Base-by-base conservation (phyloP, 208 protist species). In the Cochliopodium minus region DNA sequence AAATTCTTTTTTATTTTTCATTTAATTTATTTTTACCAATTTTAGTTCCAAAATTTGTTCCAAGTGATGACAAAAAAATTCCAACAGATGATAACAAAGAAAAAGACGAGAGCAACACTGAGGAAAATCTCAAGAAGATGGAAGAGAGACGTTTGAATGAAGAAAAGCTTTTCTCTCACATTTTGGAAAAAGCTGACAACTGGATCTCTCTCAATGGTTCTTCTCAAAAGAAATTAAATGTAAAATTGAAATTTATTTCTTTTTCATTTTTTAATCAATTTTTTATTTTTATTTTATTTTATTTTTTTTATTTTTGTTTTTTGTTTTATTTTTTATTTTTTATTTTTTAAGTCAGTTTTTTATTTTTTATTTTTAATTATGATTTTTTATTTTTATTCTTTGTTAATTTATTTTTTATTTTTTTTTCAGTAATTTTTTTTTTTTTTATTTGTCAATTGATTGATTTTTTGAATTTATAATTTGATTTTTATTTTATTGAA, bases 161-260 rank as follows among this genome's bases (percentile, higher is more conserved):
- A n/a, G n/a, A n/a, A n/a, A n/a, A n/a, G n/a, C n/a, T 43, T 43
- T 43, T 43, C n/a, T 43, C n/a, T 43, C 34, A 35, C 17, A 57
- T 58, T 50, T 58, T 58, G 48, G 48, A 35, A 57, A 20, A 57
- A 35, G 48, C 20, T 58, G 20, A n/a, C 56, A 57, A 57, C n/a
- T 58, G 48, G 17, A 57, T 50, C 17, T 43, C 38, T 43, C 38
- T 43, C n/a, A n/a, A n/a, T 43, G 17, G 17, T 43, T 43, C n/a
- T 43, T 43, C n/a, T 43, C n/a, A n/a, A n/a, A n/a, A n/a, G 17
- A n/a, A n/a, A n/a, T 43, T 43, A n/a, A n/a, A n/a, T 43, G 17
- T 43, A n/a, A 43, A 43, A n/a, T 43, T 43, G 38, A n/a, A 17
- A 17, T 20, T 43, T 17, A 42, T 52, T 43, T 52, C 38, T 43